Evolutionary conservation across 148 eudicot species (phyloP), one percentile per base, ranked within the genome.

Genomic region (Rhododendron kiyosumense): DNA sequence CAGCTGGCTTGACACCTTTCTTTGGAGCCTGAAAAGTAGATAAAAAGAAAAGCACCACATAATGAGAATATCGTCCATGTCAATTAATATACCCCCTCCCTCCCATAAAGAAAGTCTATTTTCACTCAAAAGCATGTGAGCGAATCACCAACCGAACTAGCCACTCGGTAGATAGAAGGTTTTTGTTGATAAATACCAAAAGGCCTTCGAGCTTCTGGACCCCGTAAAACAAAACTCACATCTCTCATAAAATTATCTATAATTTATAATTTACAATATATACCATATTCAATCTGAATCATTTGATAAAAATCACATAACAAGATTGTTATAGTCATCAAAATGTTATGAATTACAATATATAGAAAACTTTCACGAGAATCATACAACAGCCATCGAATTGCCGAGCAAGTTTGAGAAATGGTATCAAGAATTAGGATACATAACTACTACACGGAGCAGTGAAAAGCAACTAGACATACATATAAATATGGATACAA

Each of bases 1-100:
- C 91, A 0, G 65, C 90, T 41, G 91, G 91, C 87, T 90, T 92
- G 3, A 52, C 88, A 76, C 94, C 93, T 83, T 87, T 89, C 89
- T 91, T 92, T 7, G 94, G 93, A 79, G 93, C 93, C 93, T 92
- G 82, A 52, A 36, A 78, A 0, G 45, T 20, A 34, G 22, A n/a
- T 6, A n/a, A 79, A 83, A 8, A 24, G 24, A 67, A 36, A 63
- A 57, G 22, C 78, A 84, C 26, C 22, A 3, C 13, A 67, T 0
- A 41, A 67, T 67, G n/a, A 59, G 65, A 59, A 59, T 22, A 20
- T 59, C 17, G 22, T 59, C n/a, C 7, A 22, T 20, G 65, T 59
- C 65, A 59, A 22, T 6, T 59, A 20, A 59, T 20, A 59, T 20
- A 59, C 65, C 20, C n/a, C 7, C 65, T 59, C 65, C 3, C 0